These are phyloP conservation scores for Drosera capensis DNA, from an alignment of 148 eudicot genomes.

Conservation along the genomic window DNA sequence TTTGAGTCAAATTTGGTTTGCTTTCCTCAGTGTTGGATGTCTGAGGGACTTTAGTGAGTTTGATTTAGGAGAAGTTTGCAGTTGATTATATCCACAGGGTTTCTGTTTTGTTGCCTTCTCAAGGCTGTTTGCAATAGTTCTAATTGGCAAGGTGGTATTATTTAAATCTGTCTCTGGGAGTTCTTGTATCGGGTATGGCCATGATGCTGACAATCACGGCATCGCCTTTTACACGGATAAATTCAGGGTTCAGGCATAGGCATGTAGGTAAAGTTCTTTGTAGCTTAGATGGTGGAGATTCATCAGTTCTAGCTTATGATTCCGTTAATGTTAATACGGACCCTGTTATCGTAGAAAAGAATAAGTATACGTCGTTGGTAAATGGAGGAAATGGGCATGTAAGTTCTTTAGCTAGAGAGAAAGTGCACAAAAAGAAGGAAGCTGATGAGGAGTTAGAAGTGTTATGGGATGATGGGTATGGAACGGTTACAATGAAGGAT, in stretches of 20 bases:
- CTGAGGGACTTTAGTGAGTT: too few species aligned
- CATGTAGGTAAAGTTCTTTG: constrained; percentile 18
- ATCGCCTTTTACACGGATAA: too few species aligned
- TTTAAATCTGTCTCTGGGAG: too few species aligned
- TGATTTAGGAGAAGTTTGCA: too few species aligned
- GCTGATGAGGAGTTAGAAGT: constrained; percentile 30
- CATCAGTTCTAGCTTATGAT: constrained; percentile 23
- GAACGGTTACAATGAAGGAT: constrained; percentile 59
- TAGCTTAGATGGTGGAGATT: constrained; percentile 26
- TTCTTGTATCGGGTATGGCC: too few species aligned
- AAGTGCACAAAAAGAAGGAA: constrained; percentile 9
- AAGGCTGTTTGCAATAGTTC: too few species aligned
- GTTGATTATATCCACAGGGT: too few species aligned
- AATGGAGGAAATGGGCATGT: constrained; percentile 33
- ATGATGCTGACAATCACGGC: too few species aligned
- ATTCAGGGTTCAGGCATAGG: constrained; percentile 17
- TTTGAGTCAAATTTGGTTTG: too few species aligned
- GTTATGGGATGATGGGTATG: constrained; percentile 94
- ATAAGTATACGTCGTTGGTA: constrained; percentile 23
- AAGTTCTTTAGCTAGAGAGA: constrained; percentile 10
- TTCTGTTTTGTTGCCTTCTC: too few species aligned
- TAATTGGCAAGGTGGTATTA: too few species aligned
- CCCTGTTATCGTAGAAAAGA: constrained; percentile 20
- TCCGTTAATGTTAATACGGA: constrained; percentile 24
- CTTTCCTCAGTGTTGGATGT: too few species aligned